Evolutionary conservation across 1,139 yeast species (phyloP), one percentile per base, ranked within the genome.

Genomic region (Suhomyces choctaworum): DNA sequence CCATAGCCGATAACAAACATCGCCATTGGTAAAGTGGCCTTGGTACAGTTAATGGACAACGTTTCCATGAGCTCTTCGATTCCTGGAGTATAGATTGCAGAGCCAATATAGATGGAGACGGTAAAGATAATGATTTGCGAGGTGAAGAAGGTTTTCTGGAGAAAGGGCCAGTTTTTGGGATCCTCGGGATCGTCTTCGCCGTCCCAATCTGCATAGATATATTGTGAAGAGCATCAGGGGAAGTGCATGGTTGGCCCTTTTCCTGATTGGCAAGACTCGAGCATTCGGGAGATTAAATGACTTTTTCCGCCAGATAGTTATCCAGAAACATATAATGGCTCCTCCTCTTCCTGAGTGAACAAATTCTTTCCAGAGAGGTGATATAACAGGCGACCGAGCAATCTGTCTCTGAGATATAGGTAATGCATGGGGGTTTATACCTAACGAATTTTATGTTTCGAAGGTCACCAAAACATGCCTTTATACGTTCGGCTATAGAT

Each of bases 51-150:
- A 7, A 72, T 46, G 7, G 59, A 37, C 26, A 53, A 69, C 46
- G 57, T 49, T 16, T 34, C 54, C 56, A 47, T 54, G 19, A 66
- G 51, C 23, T 59, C 48, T 7, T 53, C 54, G 15, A 62, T 40
- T n/a, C 81, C 82, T 0, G 86, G 83, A 1, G 83, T 71, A 46
- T 74, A 78, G 19, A 78, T 72, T 1, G 84, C 78, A 1, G 84
- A 68, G 4, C 79, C 82, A 70, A 78, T 73, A 47, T 80, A 80
- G 3, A 77, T 79, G 3, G 74, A 62, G 4, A 66, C 54, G 2
- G 84, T 76, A 36, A 79, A 59, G 22, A 74, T 36, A 31, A 70
- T 64, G 21, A 76, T 60, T 38, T 68, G 58, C 7, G 66, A 11
- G 1, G 68, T 55, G 25, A 76, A 63, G 13, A 71, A 33, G 0